phyloP scores from a whole-genome alignment of 495 filamentous ascomycete species.

The Patellaria atrata region DNA sequence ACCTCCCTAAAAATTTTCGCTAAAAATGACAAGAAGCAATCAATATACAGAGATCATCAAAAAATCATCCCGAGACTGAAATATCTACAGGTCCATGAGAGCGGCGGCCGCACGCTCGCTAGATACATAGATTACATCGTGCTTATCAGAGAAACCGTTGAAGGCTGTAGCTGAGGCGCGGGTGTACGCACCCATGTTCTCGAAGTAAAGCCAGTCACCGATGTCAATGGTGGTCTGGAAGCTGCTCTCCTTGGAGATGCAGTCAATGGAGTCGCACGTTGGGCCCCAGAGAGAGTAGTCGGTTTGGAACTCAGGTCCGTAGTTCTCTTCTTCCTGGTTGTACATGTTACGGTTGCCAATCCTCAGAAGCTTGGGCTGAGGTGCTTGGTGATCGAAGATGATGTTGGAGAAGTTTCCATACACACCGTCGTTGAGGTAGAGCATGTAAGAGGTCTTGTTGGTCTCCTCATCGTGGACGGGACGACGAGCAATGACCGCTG shows the following conservation, averaged over 20 bases:
- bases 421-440: slow-evolving; percentile 91
- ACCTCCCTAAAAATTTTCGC: too few relatives aligned
- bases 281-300: slow-evolving; percentile 96
- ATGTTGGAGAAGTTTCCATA: slow-evolving; percentile 98
- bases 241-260: slow-evolving; percentile 61
- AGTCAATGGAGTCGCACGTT: slow-evolving; percentile 95
- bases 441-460: slow-evolving; percentile 63
- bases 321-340: slow-evolving; percentile 17
- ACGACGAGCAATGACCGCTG: slow-evolving; percentile 90
- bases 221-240: slow-evolving; percentile 64
- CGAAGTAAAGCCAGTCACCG: slow-evolving; percentile 96
- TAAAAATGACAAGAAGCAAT: too few relatives aligned
- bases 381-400: slow-evolving; percentile 97
- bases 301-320: slow-evolving; percentile 22
- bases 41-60: too few relatives aligned
- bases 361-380: slow-evolving; percentile 65
- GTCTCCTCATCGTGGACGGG: slow-evolving; percentile 51
- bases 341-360: slow-evolving; percentile 35
- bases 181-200: slow-evolving; percentile 97
- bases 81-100: slow-evolving; percentile 44
- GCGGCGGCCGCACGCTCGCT: slow-evolving; percentile 80
- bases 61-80: too few relatives aligned
- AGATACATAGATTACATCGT: slow-evolving; percentile 85
- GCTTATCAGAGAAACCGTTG: slow-evolving; percentile 92
- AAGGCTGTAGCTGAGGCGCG: slow-evolving; percentile 93